Percentiles rank a stretch among this genome's conserved stretches.
Conservation (phyloP, 1,284 basidiomycete genomes). For the Pseudozyma pruni region DNA sequence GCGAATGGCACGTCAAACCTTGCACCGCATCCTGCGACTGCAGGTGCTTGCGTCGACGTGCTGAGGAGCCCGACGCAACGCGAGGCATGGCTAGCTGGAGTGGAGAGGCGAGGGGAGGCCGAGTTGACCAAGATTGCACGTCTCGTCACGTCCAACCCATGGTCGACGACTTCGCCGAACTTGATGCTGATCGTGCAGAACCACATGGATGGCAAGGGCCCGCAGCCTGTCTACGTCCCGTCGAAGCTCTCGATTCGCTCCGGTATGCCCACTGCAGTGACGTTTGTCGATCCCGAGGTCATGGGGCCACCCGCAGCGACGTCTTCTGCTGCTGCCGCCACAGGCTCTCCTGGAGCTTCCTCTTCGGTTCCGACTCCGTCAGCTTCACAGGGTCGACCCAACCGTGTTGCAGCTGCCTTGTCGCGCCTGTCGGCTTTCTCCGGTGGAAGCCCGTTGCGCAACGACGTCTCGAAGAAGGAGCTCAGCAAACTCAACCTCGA, state of each 20-base stretch:
- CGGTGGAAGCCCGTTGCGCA: conserved; percentile 15
- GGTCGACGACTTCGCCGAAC: conserved; percentile 19
- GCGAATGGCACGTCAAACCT: background rate
- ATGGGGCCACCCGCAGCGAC: conserved; percentile 16
- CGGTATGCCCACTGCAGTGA: conserved; percentile 5
- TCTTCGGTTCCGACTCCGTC: conserved; percentile 9
- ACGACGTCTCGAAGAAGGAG: conserved; percentile 23
- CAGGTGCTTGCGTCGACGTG: conserved; percentile 8
- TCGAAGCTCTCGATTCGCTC: conserved; percentile 27
- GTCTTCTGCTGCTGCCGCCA: conserved; percentile 2
- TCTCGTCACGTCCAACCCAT: conserved; percentile 23
- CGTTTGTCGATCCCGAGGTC: conserved; percentile 30
- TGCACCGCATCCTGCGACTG: conserved; percentile 12
- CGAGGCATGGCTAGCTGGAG: conserved; percentile 17
- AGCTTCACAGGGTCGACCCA: conserved; percentile 8
- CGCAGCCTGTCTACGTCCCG: conserved; percentile 7
- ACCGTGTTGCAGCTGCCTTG: conserved; percentile 24
- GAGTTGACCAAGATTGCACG: conserved; percentile 30
- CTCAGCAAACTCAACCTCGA: conserved; percentile 28
- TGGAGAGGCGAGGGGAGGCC: conserved; percentile 11
- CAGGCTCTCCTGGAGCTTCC: conserved; percentile 2
- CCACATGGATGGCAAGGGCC: conserved; percentile 16
- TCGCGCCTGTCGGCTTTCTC: conserved; percentile 33
- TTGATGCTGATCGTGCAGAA: conserved; percentile 27
- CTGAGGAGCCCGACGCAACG: conserved; percentile 1